Evolutionary conservation across 495 filamentous ascomycete genomes (phyloP).

Genomic region (Lichenothelia convexa): DNA sequence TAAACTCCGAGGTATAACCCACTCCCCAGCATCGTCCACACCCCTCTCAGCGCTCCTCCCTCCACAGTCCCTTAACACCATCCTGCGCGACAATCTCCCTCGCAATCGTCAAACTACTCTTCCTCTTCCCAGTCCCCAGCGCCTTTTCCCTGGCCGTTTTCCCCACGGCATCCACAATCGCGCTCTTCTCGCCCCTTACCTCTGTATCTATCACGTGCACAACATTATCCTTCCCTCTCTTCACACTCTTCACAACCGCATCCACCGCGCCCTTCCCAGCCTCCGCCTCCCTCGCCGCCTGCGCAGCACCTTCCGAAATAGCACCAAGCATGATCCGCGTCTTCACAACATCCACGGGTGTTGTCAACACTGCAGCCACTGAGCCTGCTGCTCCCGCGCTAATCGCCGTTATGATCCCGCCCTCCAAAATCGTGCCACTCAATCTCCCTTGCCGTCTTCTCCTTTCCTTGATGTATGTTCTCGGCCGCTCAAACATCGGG

Average conservation of each 20-base stretch:
- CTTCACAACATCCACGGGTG: conserved; percentile 71
- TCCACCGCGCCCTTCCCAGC: conserved; percentile 13
- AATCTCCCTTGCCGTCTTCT: conserved; percentile 15
- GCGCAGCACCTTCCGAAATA: conserved; percentile 32
- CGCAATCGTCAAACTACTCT: conserved; percentile 35
- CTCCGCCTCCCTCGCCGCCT: conserved; percentile 15
- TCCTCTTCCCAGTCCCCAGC: conserved; percentile 18
- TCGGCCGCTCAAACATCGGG: conserved; percentile 61
- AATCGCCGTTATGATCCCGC: conserved; percentile 46
- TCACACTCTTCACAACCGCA: conserved; percentile 15
- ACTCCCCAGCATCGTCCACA: conserved; percentile 64
- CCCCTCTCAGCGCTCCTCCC: conserved; percentile 58
- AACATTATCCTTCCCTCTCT: conserved; percentile 14
- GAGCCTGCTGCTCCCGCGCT: conserved; percentile 52
- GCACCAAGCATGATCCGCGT: conserved; percentile 47
- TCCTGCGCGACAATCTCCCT: conserved; percentile 40
- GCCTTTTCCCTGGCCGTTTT: conserved; percentile 5
- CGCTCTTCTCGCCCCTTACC: conserved; percentile 13
- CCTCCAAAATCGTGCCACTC: conserved; percentile 32
- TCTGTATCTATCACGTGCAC: conserved; percentile 18
- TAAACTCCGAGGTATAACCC: conserved; percentile 77
- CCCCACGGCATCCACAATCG: conserved; percentile 2
- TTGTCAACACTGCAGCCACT: conserved; percentile 53
- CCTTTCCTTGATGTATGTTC: conserved; percentile 23
- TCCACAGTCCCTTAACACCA: conserved; percentile 55